Evolutionary conservation across 1,284 basidiomycete species (phyloP), one percentile per base, ranked within the genome.

Genomic region (Ustilago sp.): DNA sequence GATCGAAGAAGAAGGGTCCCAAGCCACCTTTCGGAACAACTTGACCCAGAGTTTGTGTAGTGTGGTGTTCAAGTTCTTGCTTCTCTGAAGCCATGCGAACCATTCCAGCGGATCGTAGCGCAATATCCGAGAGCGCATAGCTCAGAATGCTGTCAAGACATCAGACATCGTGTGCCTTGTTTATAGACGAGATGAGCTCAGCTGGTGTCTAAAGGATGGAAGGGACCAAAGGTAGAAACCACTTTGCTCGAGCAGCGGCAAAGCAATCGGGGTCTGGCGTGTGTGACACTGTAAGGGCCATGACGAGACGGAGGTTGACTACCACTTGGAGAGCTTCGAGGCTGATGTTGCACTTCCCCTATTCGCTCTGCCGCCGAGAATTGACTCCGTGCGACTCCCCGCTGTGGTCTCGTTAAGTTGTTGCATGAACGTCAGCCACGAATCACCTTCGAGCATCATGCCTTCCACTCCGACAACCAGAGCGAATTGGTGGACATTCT

Each of bases 171-270:
- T 28, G 2, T 28, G n/a, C 7, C n/a, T 19, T 45, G n/a, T 19
- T 45, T 45, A 7, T 7, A 19, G 17, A 50, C 4, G n/a, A 50
- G 48, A 32, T 4, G 12, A 13, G 28, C 9, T 19, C 9, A 45
- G 15, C 7, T 50, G 7, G 12, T 17, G 48, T 12, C 12, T 15
- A 31, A 28, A 50, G 23, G 34, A 53, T 23, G n/a, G 9, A 11
- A 53, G 35, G 51, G 50, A 34, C 15, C 31, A 39, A 48, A 50
- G 28, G 31, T 28, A 50, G 23, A 50, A 31, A 31, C 48, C 48
- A 50, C 48, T 31, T 50, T 50, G 48, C 48, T 50, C 13, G 28
- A 50, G 31, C 28, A 23, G 23, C 48, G 28, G 48, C 48, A 28
- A 8, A 19, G 15, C 48, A 50, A 15, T 23, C 32, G n/a, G 34